Base-by-base conservation (phyloP, 441 rosid species). In the Gossypium davidsonii region DNA sequence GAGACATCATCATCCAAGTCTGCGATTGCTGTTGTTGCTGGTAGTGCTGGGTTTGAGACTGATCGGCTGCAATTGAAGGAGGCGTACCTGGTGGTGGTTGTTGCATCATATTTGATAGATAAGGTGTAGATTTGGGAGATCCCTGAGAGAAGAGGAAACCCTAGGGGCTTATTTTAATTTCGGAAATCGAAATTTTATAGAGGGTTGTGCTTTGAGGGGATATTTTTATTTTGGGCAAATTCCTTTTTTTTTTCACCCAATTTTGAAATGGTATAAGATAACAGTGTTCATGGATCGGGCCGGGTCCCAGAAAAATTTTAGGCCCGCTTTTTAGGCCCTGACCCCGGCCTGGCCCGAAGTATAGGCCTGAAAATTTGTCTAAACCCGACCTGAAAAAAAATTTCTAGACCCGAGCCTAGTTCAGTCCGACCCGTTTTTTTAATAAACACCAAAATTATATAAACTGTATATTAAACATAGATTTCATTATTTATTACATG, bases 1-100 rank as follows among this genome's bases (percentile, higher is more conserved):
- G 86, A 34, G 49, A 37, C 85, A 79, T 77, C 89, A 90, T 76
- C 93, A 86, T 83, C 93, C 86, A 83, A 79, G 79, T 82, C 76
- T 85, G 94, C 69, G 48, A 65, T 23, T 66, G 76, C 37, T 51
- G 74, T 67, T 80, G 76, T 69, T 79, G 81, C 59, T 87, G 84
- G 44, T 87, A 89, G 71, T 78, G 82, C 75, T 76, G 76, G 61
- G 75, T 61, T 55, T 80, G 88, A 57, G 81, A 87, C 67, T 78
- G 85, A 53, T 82, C 88, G 0, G 79, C 76, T 42, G 75, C 66
- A 70, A 77, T 74, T 59, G 74, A 83, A 48, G 76, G 77, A 17
- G 82, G 78, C 0, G 85, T 81, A 63, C 91, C 63, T 26, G 37
- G 77, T 55, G 83, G 77, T 53, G 98, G 92, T 68, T 88, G 98